phyloP scores from a whole-genome alignment of 2,329 filamentous ascomycete genomes.

The Cordyceps fumosorosea region DNA sequence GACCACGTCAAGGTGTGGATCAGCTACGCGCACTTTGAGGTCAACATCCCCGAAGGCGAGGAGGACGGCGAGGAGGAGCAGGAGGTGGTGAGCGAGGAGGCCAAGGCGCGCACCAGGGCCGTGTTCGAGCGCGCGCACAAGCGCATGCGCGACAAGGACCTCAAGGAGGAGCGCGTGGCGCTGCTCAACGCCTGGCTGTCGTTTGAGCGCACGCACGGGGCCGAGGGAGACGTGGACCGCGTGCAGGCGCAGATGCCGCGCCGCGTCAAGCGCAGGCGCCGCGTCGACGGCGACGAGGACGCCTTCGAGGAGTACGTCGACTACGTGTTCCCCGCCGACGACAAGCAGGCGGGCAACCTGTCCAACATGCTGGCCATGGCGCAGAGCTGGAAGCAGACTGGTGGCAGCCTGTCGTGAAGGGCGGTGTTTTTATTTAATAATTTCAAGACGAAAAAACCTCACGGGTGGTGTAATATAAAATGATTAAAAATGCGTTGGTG shows the following conservation, averaged over 20 bases:
- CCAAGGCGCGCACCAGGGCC: constrained; percentile 73
- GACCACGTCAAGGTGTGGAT: constrained; percentile 99
- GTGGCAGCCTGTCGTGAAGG: constrained; percentile 25
- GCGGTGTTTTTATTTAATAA: background rate
- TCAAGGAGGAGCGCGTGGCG: constrained; percentile 90
- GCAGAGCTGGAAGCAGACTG: constrained; percentile 75
- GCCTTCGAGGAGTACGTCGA: constrained; percentile 84
- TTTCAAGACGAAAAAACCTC: background rate
- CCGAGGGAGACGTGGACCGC: constrained; percentile 65
- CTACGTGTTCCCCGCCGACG: constrained; percentile 94
- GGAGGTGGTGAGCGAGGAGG: constrained; percentile 68
- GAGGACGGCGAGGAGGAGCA: constrained; percentile 48
- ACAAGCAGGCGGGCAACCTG: constrained; percentile 76
- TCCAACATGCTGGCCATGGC: constrained; percentile 80
- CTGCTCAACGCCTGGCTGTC: constrained; percentile 87
- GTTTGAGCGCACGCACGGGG: constrained; percentile 84
- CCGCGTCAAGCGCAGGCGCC: constrained; percentile 84
- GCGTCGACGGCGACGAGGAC: constrained; percentile 85
- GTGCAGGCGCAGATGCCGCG: constrained; percentile 93
- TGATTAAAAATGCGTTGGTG: no score
- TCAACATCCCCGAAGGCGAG: constrained; percentile 77
- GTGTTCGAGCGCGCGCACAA: constrained; percentile 83
- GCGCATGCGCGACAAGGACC: constrained; percentile 79
- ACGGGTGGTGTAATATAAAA: background rate
- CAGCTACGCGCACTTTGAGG: constrained; percentile 96